Evolutionary conservation across 345 rosid genomes (phyloP), one percentile per base, ranked within the genome.

Genomic region (Acer saccharum): DNA sequence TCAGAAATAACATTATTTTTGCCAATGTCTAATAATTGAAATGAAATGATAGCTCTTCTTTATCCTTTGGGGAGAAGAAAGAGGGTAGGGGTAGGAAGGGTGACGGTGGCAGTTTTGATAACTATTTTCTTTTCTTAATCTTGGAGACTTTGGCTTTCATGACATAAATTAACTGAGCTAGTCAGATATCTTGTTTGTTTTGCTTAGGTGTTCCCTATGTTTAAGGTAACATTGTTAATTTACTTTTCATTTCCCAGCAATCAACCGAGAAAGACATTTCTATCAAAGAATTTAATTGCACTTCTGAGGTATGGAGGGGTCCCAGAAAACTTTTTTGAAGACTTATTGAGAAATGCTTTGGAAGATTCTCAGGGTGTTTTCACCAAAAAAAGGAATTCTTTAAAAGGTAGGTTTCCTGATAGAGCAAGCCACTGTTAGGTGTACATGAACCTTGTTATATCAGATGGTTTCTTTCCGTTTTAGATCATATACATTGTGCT

Each of bases 281-380:
- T 95, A 18, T 90, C 97, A 1, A 88, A 76, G 79, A 81, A 73
- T 78, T 84, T 92, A 79, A 86, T 93, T 77, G 84, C 89, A 13
- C 91, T 95, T 65, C 88, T 95, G 77, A 86, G 87, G 77, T 84
- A 85, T 84, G 98, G 98, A 54, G 96, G 97, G 54, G 86, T 95
- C 67, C 93, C 99, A 0, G n/a, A 89, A 21, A 84, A 75, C 0
- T 85, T 86, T 71, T 89, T 95, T 75, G 58, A 88, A 88, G 86
- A 85, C 50, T 71, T 88, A 54, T 61, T 92, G 82, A 69, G 46
- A 35, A 84, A 55, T 69, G 85, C 91, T 4, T 68, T 95, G 71
- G 91, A 88, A 74, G 93, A 90, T 69, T 84, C 89, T 4, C 66
- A 73, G 10, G 29, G 71, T 76, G 82, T 74, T 77, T 83, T 87